phyloP scores from a whole-genome alignment of 2,329 filamentous ascomycete species.

The Fusarium acutatum region DNA sequence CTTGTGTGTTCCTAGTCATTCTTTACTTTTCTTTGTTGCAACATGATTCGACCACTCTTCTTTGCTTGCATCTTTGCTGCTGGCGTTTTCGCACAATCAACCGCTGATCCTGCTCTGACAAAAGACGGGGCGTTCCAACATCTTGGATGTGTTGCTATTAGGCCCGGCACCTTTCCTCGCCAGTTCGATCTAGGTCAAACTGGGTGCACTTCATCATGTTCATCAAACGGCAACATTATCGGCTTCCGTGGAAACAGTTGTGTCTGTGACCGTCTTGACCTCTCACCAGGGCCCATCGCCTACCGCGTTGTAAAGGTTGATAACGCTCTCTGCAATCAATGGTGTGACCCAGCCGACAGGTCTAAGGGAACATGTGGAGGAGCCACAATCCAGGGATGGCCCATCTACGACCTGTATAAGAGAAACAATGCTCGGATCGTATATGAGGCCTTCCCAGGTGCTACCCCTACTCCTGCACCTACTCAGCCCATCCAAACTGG shows the following conservation, averaged over 20 bases:
- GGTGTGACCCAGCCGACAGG: constrained; percentile 25
- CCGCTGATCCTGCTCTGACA: constrained; percentile 13
- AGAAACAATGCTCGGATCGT: constrained; percentile 23
- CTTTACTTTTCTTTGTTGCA: constrained; percentile 20
- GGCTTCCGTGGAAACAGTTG: constrained; percentile 25
- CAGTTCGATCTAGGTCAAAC: constrained; percentile 9
- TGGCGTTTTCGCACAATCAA: constrained; percentile 21
- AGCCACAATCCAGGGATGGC: constrained; percentile 20
- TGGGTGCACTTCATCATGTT: constrained; percentile 22
- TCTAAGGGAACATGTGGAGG: constrained; percentile 31
- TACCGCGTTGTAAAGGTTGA: constrained; percentile 29
- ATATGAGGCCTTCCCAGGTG: constrained; percentile 9
- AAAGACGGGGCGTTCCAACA: constrained; percentile 11
- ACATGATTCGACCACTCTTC: constrained; percentile 15
- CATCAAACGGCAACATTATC: constrained; percentile 30
- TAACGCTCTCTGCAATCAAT: constrained; percentile 21
- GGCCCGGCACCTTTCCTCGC: constrained; percentile 23
- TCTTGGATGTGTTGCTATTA: constrained; percentile 24
- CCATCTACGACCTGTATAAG: constrained; percentile 33
- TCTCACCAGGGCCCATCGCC: constrained; percentile 14
- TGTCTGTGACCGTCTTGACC: constrained; percentile 31
- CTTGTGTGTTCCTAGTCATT: constrained; percentile 26
- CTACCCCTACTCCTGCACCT: constrained; percentile 6
- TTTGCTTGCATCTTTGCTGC: constrained; percentile 9
- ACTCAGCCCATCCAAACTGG: constrained; percentile 1